Percentiles rank a stretch among this genome's conserved stretches.
Conservation (phyloP, 768 basidiomycete species). For the Tricholomella constricta region DNA sequence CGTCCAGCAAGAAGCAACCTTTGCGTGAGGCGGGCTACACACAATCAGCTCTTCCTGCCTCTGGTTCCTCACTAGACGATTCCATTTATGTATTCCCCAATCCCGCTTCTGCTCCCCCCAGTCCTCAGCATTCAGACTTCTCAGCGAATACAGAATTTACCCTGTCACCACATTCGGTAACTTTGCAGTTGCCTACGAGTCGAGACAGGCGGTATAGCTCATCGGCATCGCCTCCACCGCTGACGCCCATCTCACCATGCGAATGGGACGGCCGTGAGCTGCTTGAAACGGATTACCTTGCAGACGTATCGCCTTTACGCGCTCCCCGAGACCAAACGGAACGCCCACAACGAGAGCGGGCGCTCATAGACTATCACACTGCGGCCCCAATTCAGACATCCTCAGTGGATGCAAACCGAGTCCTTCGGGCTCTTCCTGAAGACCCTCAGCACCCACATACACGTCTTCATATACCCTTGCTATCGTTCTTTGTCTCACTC, state of each 20-base stretch:
- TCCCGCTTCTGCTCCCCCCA: conserved; percentile 19
- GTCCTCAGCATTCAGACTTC: conserved; percentile 18
- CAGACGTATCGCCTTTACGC: background rate
- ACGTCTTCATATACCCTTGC: conserved; percentile 34
- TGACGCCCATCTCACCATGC: background rate
- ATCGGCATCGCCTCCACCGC: background rate
- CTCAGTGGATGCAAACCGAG: background rate
- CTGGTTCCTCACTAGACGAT: background rate
- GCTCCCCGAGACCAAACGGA: background rate
- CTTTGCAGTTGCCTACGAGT: background rate
- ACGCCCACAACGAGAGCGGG: background rate
- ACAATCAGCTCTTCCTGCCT: background rate
- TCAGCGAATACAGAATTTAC: conserved; percentile 9
- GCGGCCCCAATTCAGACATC: background rate
- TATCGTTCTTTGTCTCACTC: conserved; percentile 38
- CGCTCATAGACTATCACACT: background rate
- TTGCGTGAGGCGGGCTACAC: conserved; percentile 55
- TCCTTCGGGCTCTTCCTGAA: background rate
- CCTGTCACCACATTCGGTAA: conserved; percentile 7
- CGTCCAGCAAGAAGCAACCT: conserved; percentile 57
- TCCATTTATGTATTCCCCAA: conserved; percentile 23
- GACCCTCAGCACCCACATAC: conserved; percentile 5
- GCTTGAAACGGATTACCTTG: background rate
- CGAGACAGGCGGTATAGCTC: background rate
- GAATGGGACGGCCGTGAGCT: background rate